Evolutionary conservation across 495 filamentous ascomycete species (phyloP).

Genomic region (Penicillium taxi): DNA sequence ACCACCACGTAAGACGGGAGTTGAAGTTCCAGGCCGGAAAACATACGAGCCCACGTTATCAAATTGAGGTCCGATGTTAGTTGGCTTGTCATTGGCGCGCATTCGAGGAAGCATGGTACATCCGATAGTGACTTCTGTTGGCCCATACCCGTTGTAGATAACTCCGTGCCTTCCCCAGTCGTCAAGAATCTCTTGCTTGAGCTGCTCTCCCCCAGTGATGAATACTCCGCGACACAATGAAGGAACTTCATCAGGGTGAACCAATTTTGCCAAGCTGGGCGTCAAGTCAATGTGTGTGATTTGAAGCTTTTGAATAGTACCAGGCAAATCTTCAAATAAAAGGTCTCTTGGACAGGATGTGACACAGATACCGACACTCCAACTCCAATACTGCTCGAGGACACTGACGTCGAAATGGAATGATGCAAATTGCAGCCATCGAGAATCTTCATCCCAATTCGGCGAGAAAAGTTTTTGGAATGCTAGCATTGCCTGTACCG

Average conservation of each 20-base stretch:
- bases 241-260: constrained; percentile 31
- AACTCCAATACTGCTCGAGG: constrained; percentile 83
- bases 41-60: constrained; percentile 77
- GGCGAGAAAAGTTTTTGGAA: constrained; percentile 34
- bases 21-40: constrained; percentile 57
- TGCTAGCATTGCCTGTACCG: constrained; percentile 31
- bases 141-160: constrained; percentile 56
- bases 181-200: constrained; percentile 39
- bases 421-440: constrained; percentile 81
- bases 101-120: constrained; percentile 66
- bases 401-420: constrained; percentile 87
- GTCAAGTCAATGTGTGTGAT: constrained; percentile 81
- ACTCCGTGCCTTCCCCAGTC: constrained; percentile 35
- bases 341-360: constrained; percentile 70
- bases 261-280: constrained; percentile 38
- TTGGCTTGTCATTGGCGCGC: constrained; percentile 58
- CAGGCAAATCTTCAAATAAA: constrained; percentile 66
- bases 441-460: constrained; percentile 53
- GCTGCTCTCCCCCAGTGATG: constrained; percentile 37
- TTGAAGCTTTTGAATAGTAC: constrained; percentile 55
- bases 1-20: constrained; percentile 65
- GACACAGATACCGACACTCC: constrained; percentile 75
- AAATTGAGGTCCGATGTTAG: constrained; percentile 81
- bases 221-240: constrained; percentile 29
- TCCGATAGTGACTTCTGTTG: constrained; percentile 87